phyloP scores from a whole-genome alignment of 495 filamentous ascomycete genomes.

The Sabuloglossum arenarium region DNA sequence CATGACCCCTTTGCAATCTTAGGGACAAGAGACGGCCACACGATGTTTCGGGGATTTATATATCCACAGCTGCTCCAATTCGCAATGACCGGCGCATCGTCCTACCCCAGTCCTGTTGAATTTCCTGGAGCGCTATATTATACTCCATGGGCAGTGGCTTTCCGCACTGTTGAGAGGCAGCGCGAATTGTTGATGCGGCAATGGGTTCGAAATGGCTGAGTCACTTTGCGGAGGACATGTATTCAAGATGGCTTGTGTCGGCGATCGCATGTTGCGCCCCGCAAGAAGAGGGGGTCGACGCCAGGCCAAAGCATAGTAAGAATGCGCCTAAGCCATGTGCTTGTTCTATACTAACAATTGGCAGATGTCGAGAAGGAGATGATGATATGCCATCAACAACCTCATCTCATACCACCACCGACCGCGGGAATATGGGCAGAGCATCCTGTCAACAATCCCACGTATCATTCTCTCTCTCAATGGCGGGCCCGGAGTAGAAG shows the following conservation, averaged over 20 bases:
- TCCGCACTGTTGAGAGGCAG: background rate
- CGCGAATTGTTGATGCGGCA: background rate
- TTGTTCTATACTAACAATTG: background rate
- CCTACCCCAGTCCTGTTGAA: background rate
- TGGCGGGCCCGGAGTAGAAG: conserved; percentile 1
- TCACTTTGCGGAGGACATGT: conserved; percentile 1
- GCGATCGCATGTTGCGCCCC: background rate
- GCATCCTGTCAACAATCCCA: conserved; percentile 12
- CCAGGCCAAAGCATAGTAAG: background rate
- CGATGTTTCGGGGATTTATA: background rate
- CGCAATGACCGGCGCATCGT: background rate
- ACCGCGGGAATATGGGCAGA: conserved; percentile 22
- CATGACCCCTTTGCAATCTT: background rate
- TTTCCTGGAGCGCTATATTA: background rate
- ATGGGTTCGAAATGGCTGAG: conserved; percentile 2
- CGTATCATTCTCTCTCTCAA: background rate
- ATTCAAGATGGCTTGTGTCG: conserved; percentile 1
- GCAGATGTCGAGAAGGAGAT: conserved; percentile 20
- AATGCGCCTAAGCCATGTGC: background rate
- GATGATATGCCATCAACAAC: conserved; percentile 28
- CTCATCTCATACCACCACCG: conserved; percentile 27
- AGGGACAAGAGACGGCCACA: background rate
- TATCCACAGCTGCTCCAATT: background rate
- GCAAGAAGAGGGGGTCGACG: background rate
- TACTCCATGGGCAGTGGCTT: background rate